Base-by-base conservation (phyloP, 192 early-diverging fungal species). In the Linderina pennispora region DNA sequence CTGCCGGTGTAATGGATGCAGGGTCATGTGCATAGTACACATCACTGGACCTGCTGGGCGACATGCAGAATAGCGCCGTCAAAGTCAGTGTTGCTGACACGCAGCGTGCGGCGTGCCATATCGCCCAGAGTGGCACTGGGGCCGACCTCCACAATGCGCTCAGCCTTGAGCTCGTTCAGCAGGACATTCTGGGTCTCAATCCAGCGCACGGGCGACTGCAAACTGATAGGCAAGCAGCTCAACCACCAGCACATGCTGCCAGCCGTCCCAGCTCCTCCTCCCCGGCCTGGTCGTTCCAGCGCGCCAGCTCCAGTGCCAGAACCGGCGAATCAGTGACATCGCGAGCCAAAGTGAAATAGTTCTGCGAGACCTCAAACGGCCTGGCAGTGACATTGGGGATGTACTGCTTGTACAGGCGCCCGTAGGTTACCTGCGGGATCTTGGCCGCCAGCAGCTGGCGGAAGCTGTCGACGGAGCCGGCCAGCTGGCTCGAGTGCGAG, bases 211-310 rank as follows among this genome's bases (percentile, higher is more conserved):
- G 94, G 87, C 33, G 85, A 89, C 8, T n/a, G 94, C 94, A 62
- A 97, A 95, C 74, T 97, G 94, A 60, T 97, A 91, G 21, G 92
- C 86, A 9, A 97, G 68, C 41, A 95, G 68, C 73, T 97, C 94
- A 48, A 92, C 85, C 38, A 93, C 52, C 28, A 97, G 66, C 9
- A 75, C 69, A 52, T 89, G 84, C 31, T n/a, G 81, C 90, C 21
- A 94, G 79, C 19, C 85, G 75, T 48, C 88, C 80, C 38, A 83
- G 81, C 32, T 81, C 58, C 47, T 67, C 13, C 82, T 61, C 31
- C 68, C 73, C 15, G 62, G 36, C 53, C 14, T 19, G 18, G 48
- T 89, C 90, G 20, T 60, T 56, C 92, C 92, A 95, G 23, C 67
- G 65, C 43, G 78, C 77, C 32, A 97, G 77, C 34, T 86, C 82